Evolutionary conservation across 2,329 filamentous ascomycete genomes (phyloP).

Genomic region (Dactylellina leptospora): DNA sequence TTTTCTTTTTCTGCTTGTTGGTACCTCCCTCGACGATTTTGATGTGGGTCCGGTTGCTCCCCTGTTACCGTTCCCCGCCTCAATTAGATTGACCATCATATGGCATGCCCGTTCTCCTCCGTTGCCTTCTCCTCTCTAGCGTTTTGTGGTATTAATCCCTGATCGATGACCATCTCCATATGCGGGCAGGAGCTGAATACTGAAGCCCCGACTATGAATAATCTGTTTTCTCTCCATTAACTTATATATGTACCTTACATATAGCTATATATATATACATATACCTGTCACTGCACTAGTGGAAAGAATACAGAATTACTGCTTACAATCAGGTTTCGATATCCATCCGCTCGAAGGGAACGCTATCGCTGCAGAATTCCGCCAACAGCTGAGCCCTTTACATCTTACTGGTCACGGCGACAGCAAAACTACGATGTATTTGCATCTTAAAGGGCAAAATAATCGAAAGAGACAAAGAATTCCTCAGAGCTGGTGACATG

Average conservation of each 20-base stretch:
- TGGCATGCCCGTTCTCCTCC: neutral
- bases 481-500: neutral
- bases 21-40: constrained; percentile 27
- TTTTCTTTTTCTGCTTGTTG: constrained; percentile 14
- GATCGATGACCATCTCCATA: constrained; percentile 53
- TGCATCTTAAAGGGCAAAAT: too few species aligned
- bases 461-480: too few species aligned
- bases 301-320: too few species aligned
- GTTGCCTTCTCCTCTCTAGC: constrained; percentile 15
- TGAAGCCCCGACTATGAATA: constrained; percentile 33
- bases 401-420: too few species aligned
- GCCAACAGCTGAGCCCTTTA: too few species aligned
- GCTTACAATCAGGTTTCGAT: too few species aligned
- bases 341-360: too few species aligned
- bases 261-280: too few species aligned
- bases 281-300: too few species aligned
- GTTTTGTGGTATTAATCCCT: constrained; percentile 38
- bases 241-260: constrained; percentile 10
- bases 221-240: constrained; percentile 8
- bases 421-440: too few species aligned
- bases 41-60: constrained; percentile 42
- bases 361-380: too few species aligned
- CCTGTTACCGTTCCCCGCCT: constrained; percentile 54
- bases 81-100: constrained; percentile 41
- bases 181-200: constrained; percentile 53